Base-by-base conservation (phyloP, 108 stramenopile genomes). In the Cyclotella choctawhatcheeana region DNA sequence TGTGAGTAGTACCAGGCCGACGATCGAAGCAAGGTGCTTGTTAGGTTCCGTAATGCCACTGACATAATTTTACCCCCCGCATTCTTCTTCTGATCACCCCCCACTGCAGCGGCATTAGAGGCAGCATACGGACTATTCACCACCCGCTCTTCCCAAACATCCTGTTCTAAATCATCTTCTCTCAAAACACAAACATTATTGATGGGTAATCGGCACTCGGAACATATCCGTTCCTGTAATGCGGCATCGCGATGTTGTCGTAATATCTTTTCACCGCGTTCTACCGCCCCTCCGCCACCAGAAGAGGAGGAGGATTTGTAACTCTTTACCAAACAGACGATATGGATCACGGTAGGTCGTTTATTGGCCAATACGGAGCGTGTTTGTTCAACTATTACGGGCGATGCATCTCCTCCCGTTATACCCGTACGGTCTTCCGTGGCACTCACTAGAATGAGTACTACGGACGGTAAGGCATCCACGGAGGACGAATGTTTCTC, bases 1-100 rank as follows among this genome's bases (percentile, higher is more conserved):
- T 47, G 54, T 17, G 67, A 58, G 54, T 81, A 81, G 50, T 81
- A 81, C 55, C 34, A 32, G 5, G 79, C 61, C 10, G 73, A 69
- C 2, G 62, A 50, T 20, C 55, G 65, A 6, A 67, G 79, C 29
- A 81, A 27, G 5, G 68, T 21, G 32, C 60, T 51, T 18, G 67
- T 61, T 2, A 81, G 44, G n/a, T 58, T 37, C 0, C 79, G 79
- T 5, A 81, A 31, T 24, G 31, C 26, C 24, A 68, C 72, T 30
- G 58, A 67, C 71, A 79, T 71, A 3, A 45, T 47, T 34, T 48
- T 63, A 18, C 14, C 22, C 8, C 24, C 44, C 48, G 7, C 47
- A 61, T 17, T 13, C 24, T 50, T 17, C 53, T 54, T 37, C 61
- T n/a, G 2, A 18, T 16, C 13, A 33, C 29, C 31, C 10, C 3